Evolutionary conservation across 2,329 filamentous ascomycete species (phyloP), one percentile per base, ranked within the genome.

Genomic region (Aspergillus sojae): DNA sequence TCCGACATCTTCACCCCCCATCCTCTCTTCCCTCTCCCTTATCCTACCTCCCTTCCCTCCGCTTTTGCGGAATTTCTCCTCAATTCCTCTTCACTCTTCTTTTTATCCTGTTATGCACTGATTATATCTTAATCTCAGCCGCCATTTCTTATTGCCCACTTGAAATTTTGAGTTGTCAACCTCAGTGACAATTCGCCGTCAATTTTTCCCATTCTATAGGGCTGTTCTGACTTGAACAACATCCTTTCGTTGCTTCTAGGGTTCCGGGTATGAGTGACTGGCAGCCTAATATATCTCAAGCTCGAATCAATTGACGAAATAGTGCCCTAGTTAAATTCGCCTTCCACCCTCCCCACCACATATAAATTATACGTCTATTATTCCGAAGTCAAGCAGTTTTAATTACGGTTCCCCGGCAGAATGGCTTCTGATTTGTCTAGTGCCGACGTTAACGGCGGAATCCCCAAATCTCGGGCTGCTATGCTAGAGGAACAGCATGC

Each of bases 401-500:
- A n/a, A 32, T 52, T 21, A 52, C 48, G n/a, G 32, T n/a, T 6
- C 23, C 53, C 32, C 59, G 36, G 45, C 68, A 68, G 60, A 60
- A 79, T 79, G 76, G 72, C 77, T 64, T 68, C 76, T 50, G 74
- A 79, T 71, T 61, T 68, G 26, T 67, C 74, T 23, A 71, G 61
- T 55, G 54, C 71, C 60, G 67, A 72, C 57, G 67, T 73, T 60
- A 78, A 78, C 62, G 74, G 76, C 59, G 73, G 72, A 55, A 61
- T 67, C 57, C 67, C 72, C 53, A 77, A 82, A 73, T 83, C 82
- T 50, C 81, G 83, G 39, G 85, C 85, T 39, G 83, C 85, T 68
- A 77, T 82, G 69, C 77, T 87, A 68, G 80, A 83, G 72, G 79
- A 84, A 70, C 80, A 84, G 76, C 85, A 87, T 73, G 77, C 81